Evolutionary conservation across 1,284 basidiomycete species (phyloP), one percentile per base, ranked within the genome.

Genomic region (Tilletia setariae): DNA sequence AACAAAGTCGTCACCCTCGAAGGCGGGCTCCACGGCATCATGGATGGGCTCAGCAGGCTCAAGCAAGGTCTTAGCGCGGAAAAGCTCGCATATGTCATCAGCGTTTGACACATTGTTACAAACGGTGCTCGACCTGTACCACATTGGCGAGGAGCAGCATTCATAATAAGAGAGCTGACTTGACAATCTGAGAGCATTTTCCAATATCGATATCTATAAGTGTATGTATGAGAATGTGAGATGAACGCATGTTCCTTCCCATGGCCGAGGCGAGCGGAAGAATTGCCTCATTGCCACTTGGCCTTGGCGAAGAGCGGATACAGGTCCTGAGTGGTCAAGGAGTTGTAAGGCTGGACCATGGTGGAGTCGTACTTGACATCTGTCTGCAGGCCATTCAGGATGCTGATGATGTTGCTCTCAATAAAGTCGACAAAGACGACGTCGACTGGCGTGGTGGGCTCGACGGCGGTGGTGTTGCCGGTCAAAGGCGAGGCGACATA

Each of bases 271-370:
- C n/a, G n/a, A n/a, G n/a, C n/a, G n/a, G n/a, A n/a, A n/a, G n/a
- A n/a, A n/a, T n/a, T n/a, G n/a, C n/a, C n/a, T 1, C 71, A 72
- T 30, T 74, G 64, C 78, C 78, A 79, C 25, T 70, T 70, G 32
- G 71, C 53, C 66, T 78, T 67, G 1, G 76, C 79, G 40, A 72
- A 80, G 1, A 72, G 47, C 0, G 77, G 76, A 49, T 80, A 82
- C 19, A 82, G 64, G 43, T 76, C 70, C 66, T 81, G 78, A 7
- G 80, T 81, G 1, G 79, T 78, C 3, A 80, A 53, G 28, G 72
- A 69, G 59, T 76, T 79, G 75, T 79, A 82, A 7, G 56, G 62
- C 28, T 67, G 42, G 19, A 74, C 67, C 30, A 80, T 73, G 15
- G 65, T 69, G n/a, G 64, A 28, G 1, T 56, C 53, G 64, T 79